phyloP scores from a whole-genome alignment of 2,329 filamentous ascomycete genomes.

The Aspergillus texensis region DNA sequence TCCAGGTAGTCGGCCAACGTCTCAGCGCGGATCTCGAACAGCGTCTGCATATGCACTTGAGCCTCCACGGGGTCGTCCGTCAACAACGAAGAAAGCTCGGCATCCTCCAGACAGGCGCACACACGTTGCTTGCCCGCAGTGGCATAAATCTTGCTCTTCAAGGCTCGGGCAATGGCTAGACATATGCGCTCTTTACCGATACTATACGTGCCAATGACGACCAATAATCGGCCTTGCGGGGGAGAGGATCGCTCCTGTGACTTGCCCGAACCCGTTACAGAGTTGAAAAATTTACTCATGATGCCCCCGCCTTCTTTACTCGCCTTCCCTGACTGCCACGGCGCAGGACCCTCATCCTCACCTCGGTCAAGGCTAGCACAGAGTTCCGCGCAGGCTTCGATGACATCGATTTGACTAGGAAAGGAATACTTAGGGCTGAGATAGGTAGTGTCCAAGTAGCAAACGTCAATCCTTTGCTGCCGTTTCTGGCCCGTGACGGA shows the following conservation, averaged over 20 bases:
- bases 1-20: slow-evolving; percentile 87
- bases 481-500: slow-evolving; percentile 68
- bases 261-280: slow-evolving; percentile 40
- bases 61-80: slow-evolving; percentile 80
- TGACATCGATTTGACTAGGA: slow-evolving; percentile 83
- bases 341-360: slow-evolving; percentile 61
- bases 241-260: slow-evolving; percentile 31
- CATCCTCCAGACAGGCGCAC: slow-evolving; percentile 80
- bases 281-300: slow-evolving; percentile 66
- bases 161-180: slow-evolving; percentile 82
- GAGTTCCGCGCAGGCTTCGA: slow-evolving; percentile 82
- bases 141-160: slow-evolving; percentile 88
- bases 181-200: slow-evolving; percentile 98
- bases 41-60: slow-evolving; percentile 95
- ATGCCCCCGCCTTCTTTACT: slow-evolving; percentile 49
- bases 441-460: slow-evolving; percentile 97
- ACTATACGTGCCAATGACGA: slow-evolving; percentile 94
- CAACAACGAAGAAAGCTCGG: slow-evolving; percentile 74
- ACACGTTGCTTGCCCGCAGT: slow-evolving; percentile 81
- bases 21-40: slow-evolving; percentile 91
- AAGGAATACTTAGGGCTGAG: slow-evolving; percentile 95
- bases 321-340: slow-evolving; percentile 27
- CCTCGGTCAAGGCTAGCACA: slow-evolving; percentile 77
- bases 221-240: slow-evolving; percentile 70
- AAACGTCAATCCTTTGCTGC: slow-evolving; percentile 89